Evolutionary conservation across 1,139 yeast genomes (phyloP), one percentile per base, ranked within the genome.

Genomic region (Lodderomyces beijingensis): DNA sequence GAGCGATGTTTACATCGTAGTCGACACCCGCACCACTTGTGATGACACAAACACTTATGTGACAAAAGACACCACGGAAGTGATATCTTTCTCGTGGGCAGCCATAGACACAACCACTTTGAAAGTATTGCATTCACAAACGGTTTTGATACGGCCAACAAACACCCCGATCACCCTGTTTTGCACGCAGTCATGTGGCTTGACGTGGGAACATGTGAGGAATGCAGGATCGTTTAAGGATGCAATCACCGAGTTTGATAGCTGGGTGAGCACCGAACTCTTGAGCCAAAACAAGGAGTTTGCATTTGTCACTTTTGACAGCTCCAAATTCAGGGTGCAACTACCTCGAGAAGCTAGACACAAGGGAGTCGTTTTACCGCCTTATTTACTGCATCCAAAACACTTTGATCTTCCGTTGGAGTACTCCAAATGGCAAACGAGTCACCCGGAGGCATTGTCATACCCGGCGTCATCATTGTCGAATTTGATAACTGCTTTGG

Each of bases 301-400:
- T 51, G 65, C 79, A 2, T 74, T 88, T 47, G 81, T 87, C 28
- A 70, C 88, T 1, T 65, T 76, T 43, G 78, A 79, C 47, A 67
- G 79, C 7, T 74, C 81, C 75, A 81, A 79, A 44, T 59, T 89
- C 31, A 69, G 89, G 41, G 89, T 87, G 21, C 86, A 83, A 46
- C 57, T 89, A 17, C 80, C 85, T 4, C 69, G 94, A 31, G 95
- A 86, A 52, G 87, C 95, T 7, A 67, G 86, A 26, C 95, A 86
- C 52, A 79, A 83, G 51, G 71, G 76, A 10, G 77, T 84, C 35
- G 73, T 65, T 3, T 65, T 89, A 39, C 96, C 96, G 0, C 65
- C 74, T 3, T 86, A 81, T 50, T 61, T 89, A 40, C 86, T 80
- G 51, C 80, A 79, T 44, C 87, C 96, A 2, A 67, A 79, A 28